Conservation (phyloP, 331 rosid genomes). For the Stylosanthes scabra region DNA sequence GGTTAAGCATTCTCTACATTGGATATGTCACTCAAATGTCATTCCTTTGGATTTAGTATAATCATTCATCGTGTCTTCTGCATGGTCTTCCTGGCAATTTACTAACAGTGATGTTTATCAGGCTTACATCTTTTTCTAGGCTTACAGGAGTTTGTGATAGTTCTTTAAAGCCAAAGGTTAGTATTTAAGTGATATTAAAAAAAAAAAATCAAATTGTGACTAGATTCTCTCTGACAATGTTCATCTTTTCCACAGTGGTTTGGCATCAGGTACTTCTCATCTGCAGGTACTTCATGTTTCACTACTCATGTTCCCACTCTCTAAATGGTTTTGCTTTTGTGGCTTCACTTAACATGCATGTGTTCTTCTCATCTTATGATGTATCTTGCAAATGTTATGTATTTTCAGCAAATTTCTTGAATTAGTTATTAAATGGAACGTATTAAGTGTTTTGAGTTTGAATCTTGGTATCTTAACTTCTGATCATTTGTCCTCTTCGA, state of each 20-base stretch:
- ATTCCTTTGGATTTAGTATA: constrained; percentile 13
- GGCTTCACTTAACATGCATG: constrained; percentile 21
- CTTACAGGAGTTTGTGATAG: constrained; percentile 54
- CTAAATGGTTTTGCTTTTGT: constrained; percentile 34
- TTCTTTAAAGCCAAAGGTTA: constrained; percentile 64
- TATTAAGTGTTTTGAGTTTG: not conserved
- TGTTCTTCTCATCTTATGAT: constrained; percentile 12
- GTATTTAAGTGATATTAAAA: constrained; percentile 42
- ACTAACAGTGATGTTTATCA: constrained; percentile 58
- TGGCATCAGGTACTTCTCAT: constrained; percentile 75
- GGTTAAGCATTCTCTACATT: constrained; percentile 29
- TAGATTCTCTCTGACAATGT: constrained; percentile 42
- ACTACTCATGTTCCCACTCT: constrained; percentile 17
- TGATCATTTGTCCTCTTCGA: constrained; percentile 32
- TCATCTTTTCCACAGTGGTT: constrained; percentile 53
- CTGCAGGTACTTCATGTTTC: constrained; percentile 64
- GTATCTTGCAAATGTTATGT: constrained; percentile 9
- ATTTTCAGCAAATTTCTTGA: constrained; percentile 12
- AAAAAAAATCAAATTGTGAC: constrained; percentile 13
- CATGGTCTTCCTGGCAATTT: constrained; percentile 37
- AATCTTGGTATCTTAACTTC: constrained; percentile 18
- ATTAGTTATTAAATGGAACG: constrained; percentile 25
- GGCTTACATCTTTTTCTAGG: constrained; percentile 59
- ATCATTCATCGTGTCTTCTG: constrained; percentile 5
- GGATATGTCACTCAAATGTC: constrained; percentile 2